Conservation (phyloP, 768 basidiomycete genomes). For the Lepiota subincarnata region DNA sequence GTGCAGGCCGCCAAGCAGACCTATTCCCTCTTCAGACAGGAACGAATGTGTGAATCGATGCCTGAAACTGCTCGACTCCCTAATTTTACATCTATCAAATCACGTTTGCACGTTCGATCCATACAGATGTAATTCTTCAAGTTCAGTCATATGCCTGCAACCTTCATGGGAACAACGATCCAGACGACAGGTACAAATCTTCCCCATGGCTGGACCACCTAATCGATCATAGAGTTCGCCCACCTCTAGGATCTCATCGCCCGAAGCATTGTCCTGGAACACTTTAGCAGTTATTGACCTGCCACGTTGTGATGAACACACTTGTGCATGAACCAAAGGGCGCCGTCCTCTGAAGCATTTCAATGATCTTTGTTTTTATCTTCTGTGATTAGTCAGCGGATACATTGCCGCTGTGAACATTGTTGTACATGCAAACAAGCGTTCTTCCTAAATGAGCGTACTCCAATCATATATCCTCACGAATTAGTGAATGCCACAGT, state of each 20-base stretch:
- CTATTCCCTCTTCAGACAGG: not conserved
- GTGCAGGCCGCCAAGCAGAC: not conserved
- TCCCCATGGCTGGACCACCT: not conserved
- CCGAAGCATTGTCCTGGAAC: not conserved
- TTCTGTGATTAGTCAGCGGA: no score
- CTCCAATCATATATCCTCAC: not conserved
- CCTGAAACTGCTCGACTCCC: not conserved
- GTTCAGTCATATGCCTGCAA: not conserved
- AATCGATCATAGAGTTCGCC: not conserved
- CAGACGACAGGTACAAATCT: not conserved
- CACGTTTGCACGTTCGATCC: not conserved
- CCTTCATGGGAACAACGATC: not conserved
- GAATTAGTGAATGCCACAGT: not conserved
- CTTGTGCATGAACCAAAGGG: not conserved
- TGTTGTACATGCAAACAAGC: not conserved
- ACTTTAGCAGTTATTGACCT: not conserved
- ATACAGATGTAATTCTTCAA: not conserved
- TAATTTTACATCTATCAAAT: not conserved
- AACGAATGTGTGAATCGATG: slow-evolving; percentile 4
- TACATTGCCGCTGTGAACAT: not conserved
- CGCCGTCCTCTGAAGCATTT: not conserved
- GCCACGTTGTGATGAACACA: not conserved
- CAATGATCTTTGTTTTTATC: not conserved
- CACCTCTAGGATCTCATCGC: not conserved
- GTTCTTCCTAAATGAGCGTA: not conserved